phyloP scores from a whole-genome alignment of 164 flowering plant genomes.

The Aristolochia fimbriata region DNA sequence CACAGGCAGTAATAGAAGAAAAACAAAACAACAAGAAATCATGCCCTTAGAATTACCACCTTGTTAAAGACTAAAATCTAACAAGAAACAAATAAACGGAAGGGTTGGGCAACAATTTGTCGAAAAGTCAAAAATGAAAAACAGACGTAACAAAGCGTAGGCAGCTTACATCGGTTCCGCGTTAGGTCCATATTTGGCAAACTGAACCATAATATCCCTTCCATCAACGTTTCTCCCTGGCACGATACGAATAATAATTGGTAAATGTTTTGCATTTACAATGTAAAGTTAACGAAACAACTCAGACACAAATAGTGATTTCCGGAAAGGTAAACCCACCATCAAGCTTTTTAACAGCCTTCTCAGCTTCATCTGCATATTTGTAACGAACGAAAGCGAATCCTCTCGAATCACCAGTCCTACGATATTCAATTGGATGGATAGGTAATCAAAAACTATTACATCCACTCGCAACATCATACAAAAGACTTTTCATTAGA shows the following conservation, averaged over 20 bases:
- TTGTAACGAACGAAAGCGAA: slow-evolving; percentile 74
- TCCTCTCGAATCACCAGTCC: slow-evolving; percentile 79
- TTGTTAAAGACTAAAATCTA: neutral
- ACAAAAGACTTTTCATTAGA: too few species aligned
- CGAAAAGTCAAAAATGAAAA: neutral
- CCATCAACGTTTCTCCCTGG: slow-evolving; percentile 65
- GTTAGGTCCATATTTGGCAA: slow-evolving; percentile 72
- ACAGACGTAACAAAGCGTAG: neutral
- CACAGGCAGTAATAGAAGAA: neutral
- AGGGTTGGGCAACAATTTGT: neutral
- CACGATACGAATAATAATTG: neutral
- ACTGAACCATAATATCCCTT: slow-evolving; percentile 69
- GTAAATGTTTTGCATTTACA: neutral
- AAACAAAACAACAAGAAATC: neutral
- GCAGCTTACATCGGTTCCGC: slow-evolving; percentile 56
- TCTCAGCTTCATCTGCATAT: slow-evolving; percentile 66
- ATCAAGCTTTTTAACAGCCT: slow-evolving; percentile 72
- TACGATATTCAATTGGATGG: slow-evolving; percentile 4
- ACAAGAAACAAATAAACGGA: neutral
- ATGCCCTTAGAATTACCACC: neutral
- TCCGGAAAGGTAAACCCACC: slow-evolving; percentile 17
- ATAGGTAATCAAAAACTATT: too few species aligned
- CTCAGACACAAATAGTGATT: too few species aligned
- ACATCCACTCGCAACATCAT: neutral
- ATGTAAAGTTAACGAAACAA: neutral